These are phyloP conservation scores for Dissophora ornata DNA, from an alignment of 192 early-diverging fungal species.

Conservation along the genomic window DNA sequence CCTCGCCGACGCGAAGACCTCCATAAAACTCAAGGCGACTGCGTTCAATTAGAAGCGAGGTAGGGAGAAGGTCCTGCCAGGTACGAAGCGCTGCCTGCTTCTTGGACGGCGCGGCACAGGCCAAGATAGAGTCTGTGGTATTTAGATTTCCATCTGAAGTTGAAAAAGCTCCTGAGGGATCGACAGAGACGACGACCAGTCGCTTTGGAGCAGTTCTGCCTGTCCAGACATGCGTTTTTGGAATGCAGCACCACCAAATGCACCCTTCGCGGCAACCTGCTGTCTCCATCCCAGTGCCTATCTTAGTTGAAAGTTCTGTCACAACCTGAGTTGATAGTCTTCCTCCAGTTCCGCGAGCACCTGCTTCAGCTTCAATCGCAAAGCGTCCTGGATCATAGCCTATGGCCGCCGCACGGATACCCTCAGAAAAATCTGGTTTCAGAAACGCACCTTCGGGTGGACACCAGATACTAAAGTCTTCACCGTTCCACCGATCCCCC, in stretches of 20 bases:
- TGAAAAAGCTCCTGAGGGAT: neutral
- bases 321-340: neutral
- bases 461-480: conserved; percentile 64
- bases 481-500: conserved; percentile 69
- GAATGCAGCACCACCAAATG: conserved; percentile 47
- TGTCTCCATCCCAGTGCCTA: conserved; percentile 13
- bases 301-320: conserved; percentile 7
- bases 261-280: conserved; percentile 32
- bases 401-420: neutral
- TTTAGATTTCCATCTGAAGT: neutral
- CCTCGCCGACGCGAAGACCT: conserved; percentile 34
- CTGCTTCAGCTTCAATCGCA: neutral
- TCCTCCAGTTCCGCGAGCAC: neutral
- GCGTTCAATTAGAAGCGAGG: conserved; percentile 38
- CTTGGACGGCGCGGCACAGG: neutral
- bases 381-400: neutral
- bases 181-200: conserved; percentile 29
- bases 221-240: conserved; percentile 36
- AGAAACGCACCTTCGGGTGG: conserved; percentile 13
- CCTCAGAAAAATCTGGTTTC: conserved; percentile 2
- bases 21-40: conserved; percentile 33
- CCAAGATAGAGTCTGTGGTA: neutral
- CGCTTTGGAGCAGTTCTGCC: conserved; percentile 25
- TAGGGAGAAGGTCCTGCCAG: conserved; percentile 44
- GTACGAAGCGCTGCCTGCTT: neutral